Conservation (phyloP, 768 basidiomycete species). For the Tricholoma flavovirens region DNA sequence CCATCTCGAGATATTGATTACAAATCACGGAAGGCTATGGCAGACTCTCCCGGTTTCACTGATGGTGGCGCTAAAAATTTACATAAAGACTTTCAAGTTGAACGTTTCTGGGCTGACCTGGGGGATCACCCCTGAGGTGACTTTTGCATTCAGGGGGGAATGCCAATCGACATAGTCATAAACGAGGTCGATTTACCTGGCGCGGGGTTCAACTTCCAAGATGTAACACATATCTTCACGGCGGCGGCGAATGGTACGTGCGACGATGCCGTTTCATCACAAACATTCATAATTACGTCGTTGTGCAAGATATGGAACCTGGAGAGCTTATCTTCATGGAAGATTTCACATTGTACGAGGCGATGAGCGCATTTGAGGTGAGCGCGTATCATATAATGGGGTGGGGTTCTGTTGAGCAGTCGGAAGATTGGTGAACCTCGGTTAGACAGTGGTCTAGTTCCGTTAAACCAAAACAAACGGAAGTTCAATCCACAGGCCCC, state of each 20-base stretch:
- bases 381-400: conserved; percentile 10
- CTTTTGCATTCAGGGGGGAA: neutral
- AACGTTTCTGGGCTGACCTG: too few relatives aligned
- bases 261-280: neutral
- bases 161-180: neutral
- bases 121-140: neutral
- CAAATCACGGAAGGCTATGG: too few relatives aligned
- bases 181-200: conserved; percentile 40
- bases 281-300: neutral
- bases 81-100: neutral
- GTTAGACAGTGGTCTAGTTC: conserved; percentile 73
- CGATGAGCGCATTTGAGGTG: conserved; percentile 94
- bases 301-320: conserved; percentile 48
- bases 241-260: conserved; percentile 57
- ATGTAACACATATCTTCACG: conserved; percentile 56
- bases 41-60: too few relatives aligned
- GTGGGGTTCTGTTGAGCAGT: conserved; percentile 8
- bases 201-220: conserved; percentile 50
- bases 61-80: neutral
- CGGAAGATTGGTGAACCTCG: conserved; percentile 83
- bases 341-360: conserved; percentile 72
- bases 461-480: conserved; percentile 33
- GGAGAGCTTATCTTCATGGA: conserved; percentile 62
- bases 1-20: too few relatives aligned
- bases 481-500: conserved; percentile 60